These are phyloP conservation scores for Tilletia setariae DNA, from an alignment of 1,284 basidiomycete species.

Conservation along the genomic window DNA sequence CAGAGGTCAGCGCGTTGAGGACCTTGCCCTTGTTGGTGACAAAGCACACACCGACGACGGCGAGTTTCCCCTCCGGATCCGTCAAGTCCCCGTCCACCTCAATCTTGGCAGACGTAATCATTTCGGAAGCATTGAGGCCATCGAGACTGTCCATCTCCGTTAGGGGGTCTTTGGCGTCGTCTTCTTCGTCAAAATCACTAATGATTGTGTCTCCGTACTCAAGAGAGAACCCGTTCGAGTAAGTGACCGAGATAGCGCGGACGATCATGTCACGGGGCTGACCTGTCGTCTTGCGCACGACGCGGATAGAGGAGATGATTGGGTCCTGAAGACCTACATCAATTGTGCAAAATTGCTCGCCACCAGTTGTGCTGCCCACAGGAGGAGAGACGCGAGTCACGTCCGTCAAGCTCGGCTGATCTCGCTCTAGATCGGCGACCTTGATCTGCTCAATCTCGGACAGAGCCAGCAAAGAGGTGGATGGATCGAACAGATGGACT, in stretches of 20 bases:
- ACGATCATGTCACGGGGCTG: background rate
- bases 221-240: background rate
- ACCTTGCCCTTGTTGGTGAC: conserved; percentile 5
- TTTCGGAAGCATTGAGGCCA: conserved; percentile 5
- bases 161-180: background rate
- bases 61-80: background rate
- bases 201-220: background rate
- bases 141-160: background rate
- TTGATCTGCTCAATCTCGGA: conserved; percentile 11
- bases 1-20: background rate
- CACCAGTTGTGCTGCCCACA: background rate
- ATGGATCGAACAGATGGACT: background rate
- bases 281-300: background rate
- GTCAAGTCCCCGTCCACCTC: background rate
- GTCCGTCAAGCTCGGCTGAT: background rate
- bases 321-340: background rate
- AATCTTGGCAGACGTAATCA: conserved; percentile 13
- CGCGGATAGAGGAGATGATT: background rate
- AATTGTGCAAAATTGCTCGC: background rate
- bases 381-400: conserved; percentile 1
- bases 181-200: background rate
- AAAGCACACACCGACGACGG: conserved; percentile 11
- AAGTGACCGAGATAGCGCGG: background rate
- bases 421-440: background rate
- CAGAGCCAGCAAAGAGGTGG: background rate